Base-by-base conservation (phyloP, 805 yeast species). In the Candida coleopterorum region DNA sequence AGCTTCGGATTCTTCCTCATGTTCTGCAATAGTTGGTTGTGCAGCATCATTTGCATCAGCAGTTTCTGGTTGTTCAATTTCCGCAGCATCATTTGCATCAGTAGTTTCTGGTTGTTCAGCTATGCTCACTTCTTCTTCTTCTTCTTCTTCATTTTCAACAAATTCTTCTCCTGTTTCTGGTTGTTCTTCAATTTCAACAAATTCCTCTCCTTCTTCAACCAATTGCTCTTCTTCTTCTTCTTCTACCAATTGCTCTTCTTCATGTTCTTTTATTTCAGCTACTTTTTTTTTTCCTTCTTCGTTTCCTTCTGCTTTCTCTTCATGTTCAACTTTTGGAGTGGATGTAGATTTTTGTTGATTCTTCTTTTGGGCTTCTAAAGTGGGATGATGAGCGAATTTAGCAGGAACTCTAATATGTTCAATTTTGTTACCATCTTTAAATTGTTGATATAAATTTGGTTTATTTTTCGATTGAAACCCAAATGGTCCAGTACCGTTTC, bases 281-380 rank as follows among this genome's bases (percentile, higher is more conserved):
- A 49, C 55, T 11, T 27, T 28, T n/a, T 33, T 32, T 9, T 12
- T 25, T 12, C 16, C 6, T 32, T 32, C 16, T n/a, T 16, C 22
- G n/a, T n/a, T n/a, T n/a, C n/a, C n/a, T 17, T 23, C 35, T 16
- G 41, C 37, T 10, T 23, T 32, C 18, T 43, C 47, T 8, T 18
- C n/a, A 12, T 33, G 6, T 12, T 6, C 42, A 22, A 34, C 40
- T 24, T 24, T 24, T 5, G 14, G 7, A 5, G 26, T 10, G 33
- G 46, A 29, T 44, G 44, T 20, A 2, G 83, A 74, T 25, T 72
- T 76, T 35, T 72, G 61, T 53, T 75, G 34, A 31, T 35, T 39
- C 44, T 38, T 38, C 36, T 39, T 40, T 46, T 55, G 41, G 7
- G 62, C 61, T 32, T 58, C 62, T 41, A 61, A 55, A 9, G 67